phyloP scores from a whole-genome alignment of 176 grass and related monocot species.

The Elymus sibiricus region DNA sequence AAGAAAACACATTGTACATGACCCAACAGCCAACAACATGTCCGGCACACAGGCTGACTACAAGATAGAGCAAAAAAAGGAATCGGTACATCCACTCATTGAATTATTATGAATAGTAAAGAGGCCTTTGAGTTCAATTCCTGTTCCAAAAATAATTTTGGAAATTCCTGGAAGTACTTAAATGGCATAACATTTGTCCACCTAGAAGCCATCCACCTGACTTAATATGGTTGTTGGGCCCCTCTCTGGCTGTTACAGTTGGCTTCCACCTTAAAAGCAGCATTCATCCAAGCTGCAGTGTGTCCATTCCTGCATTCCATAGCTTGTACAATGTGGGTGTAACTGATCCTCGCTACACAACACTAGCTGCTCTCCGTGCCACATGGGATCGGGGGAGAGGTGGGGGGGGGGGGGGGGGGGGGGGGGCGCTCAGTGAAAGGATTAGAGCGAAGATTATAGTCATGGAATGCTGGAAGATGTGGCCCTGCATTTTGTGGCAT shows the following conservation, averaged over 20 bases:
- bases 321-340: background rate
- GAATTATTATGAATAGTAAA: background rate
- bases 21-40: background rate
- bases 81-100: background rate
- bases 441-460: no score
- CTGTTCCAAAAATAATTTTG: background rate
- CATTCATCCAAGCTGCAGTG: background rate
- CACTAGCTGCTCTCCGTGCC: no score
- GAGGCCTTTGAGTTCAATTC: background rate
- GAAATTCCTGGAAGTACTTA: background rate
- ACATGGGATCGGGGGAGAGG: no score
- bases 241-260: background rate
- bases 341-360: no score
- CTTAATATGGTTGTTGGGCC: background rate
- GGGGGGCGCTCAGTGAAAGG: no score
- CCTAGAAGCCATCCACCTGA: conserved; percentile 9
- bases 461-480: no score
- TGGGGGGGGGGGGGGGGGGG: no score
- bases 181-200: background rate
- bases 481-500: background rate
- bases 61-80: background rate
- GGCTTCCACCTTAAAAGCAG: background rate
- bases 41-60: background rate
- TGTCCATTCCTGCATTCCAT: background rate
- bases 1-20: background rate